Evolutionary conservation across 2,329 filamentous ascomycete genomes (phyloP), one percentile per base, ranked within the genome.

Genomic region (Cladosporium sp.): DNA sequence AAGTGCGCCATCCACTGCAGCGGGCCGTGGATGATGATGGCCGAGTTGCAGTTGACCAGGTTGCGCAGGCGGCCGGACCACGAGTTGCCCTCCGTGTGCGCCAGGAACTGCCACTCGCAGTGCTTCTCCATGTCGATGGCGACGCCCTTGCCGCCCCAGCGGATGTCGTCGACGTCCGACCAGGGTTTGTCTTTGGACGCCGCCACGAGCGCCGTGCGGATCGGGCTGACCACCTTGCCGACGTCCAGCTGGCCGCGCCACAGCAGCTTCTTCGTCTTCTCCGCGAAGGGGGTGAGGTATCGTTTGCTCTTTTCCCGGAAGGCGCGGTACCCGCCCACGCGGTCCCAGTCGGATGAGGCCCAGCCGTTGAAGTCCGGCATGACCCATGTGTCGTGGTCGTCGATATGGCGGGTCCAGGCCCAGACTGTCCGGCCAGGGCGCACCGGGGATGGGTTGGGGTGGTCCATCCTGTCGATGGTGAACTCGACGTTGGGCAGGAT

Each of bases 281-380:
- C 43, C 8, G 41, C 17, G 15, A 64, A 47, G 1, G 37, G 37
- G 7, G 37, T 39, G 19, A 39, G 37, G 11, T 49, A 49, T 3
- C 48, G 36, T 29, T 63, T 58, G 29, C 60, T 54, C 43, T 51
- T 45, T 24, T 52, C 45, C 4, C 53, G 51, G 43, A 57, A 59
- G 3, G 57, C 48, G n/a, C 53, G 57, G 9, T 58, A 36, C 12
- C 45, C 57, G 2, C 60, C 59, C 9, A 39, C 37, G 7, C 19
- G 17, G 13, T 39, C 37, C 37, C 37, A 39, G 5, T 58, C 59
- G 13, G 60, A 74, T 69, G 73, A 75, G 7, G 70, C 67, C 72
- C 72, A 78, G 62, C 73, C 75, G 29, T 72, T 73, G 54, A 77
- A 77, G 53, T 78, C 75, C 0, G 75, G 75, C 66, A 78, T 77